phyloP scores from a whole-genome alignment of 192 early-diverging fungal genomes.

The Rhizoclosmatium sp. region DNA sequence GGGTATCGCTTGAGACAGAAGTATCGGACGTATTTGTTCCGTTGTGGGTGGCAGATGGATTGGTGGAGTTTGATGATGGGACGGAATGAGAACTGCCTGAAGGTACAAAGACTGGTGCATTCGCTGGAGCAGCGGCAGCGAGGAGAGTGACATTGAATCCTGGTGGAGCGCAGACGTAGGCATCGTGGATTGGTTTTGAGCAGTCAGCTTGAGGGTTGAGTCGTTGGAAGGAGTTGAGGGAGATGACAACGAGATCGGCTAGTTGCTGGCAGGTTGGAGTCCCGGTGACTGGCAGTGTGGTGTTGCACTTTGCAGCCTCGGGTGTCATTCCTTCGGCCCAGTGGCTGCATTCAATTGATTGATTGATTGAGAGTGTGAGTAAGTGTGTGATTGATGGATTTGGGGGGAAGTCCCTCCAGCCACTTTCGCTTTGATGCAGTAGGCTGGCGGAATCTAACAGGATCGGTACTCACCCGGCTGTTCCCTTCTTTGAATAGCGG shows the following conservation, averaged over 20 bases:
- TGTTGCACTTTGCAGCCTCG: background rate
- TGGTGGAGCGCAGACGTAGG: slow-evolving; percentile 2
- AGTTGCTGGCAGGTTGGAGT: slow-evolving; percentile 5
- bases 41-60: no score
- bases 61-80: no score
- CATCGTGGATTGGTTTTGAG: background rate
- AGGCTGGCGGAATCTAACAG: no score
- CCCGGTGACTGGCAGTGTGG: background rate
- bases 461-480: no score
- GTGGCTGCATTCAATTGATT: background rate
- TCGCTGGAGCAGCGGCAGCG: background rate
- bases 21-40: no score
- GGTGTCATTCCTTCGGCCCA: background rate
- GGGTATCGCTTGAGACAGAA: no score
- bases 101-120: background rate
- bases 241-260: background rate
- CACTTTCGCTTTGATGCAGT: no score
- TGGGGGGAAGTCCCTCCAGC: no score
- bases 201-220: slow-evolving; percentile 17
- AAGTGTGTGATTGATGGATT: no score
- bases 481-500: no score
- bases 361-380: no score
- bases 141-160: background rate
- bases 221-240: background rate
- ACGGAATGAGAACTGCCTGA: no score